Conservation (phyloP, 345 rosid species). For the Eucalyptus erythrocorys region DNA sequence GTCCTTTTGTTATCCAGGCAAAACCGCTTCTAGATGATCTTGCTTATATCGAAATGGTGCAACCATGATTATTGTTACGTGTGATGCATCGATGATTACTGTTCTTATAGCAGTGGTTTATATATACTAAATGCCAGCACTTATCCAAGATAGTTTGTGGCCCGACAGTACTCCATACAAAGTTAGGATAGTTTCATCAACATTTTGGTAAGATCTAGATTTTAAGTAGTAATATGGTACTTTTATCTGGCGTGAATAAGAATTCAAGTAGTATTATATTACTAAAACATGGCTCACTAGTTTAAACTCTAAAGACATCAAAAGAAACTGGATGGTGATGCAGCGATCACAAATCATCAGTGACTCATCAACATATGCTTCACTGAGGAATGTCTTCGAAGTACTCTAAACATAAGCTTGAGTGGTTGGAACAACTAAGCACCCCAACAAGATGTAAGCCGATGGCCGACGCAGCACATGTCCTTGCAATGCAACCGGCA, state of each 20-base stretch:
- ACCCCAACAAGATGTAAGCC: conserved; percentile 88
- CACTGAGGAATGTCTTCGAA: background rate
- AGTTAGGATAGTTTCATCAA: background rate
- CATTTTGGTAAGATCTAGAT: background rate
- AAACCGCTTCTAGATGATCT: accelerated
- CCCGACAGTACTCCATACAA: background rate
- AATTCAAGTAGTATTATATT: background rate
- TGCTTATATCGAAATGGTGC: accelerated
- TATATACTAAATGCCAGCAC: background rate
- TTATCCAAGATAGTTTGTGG: background rate
- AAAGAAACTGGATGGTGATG: background rate
- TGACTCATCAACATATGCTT: background rate
- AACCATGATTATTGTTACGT: accelerated
- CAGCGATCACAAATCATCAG: background rate
- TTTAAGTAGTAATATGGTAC: background rate
- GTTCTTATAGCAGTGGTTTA: background rate
- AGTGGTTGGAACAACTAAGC: background rate
- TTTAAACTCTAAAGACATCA: background rate
- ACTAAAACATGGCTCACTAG: background rate
- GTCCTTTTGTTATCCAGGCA: accelerated
- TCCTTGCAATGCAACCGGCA: conserved; percentile 94
- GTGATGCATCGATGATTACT: no score
- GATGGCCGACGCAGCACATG: conserved; percentile 86
- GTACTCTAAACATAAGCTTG: background rate
- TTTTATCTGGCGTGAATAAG: background rate